Evolutionary conservation across 139 green algal species (phyloP).

Genomic region (Diplosphaera chodatii): DNA sequence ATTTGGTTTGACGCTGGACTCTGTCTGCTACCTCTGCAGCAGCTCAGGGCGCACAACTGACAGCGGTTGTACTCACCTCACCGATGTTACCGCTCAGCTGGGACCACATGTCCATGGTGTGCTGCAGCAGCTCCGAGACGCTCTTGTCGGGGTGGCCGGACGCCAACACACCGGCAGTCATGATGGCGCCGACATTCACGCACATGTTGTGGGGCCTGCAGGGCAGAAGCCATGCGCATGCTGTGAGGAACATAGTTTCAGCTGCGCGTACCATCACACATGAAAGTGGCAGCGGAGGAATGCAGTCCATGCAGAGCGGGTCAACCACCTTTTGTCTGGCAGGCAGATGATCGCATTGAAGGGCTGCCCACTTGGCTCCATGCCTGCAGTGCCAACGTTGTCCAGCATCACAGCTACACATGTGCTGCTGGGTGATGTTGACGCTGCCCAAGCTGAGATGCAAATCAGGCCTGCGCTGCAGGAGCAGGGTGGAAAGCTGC

Average conservation of each 20-base stretch:
- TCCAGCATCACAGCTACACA: background rate
- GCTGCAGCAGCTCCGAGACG: background rate
- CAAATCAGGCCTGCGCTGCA: no score
- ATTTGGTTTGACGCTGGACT: no score
- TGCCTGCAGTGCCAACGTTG: background rate
- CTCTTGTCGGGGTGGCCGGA: conserved; percentile 3
- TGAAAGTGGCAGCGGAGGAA: no score
- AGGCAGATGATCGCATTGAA: conserved; percentile 6
- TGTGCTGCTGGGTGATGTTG: no score
- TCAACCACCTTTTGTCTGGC: conserved; percentile 1
- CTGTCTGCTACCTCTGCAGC: no score
- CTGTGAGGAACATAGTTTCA: no score
- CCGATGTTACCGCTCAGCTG: background rate
- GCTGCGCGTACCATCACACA: no score
- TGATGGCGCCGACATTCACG: conserved; percentile 7
- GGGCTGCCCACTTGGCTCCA: conserved; percentile 3
- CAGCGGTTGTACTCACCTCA: background rate
- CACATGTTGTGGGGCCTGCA: conserved; percentile 1
- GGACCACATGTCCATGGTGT: conserved; percentile 3
- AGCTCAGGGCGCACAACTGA: no score
- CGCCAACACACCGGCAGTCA: conserved; percentile 3
- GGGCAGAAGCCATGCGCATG: no score
- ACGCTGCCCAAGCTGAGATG: no score
- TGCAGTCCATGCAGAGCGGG: no score
- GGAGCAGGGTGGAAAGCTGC: no score